A percentile compares a stretch with the other conserved stretches of the same genome.
Conservation (phyloP, 768 basidiomycete genomes). For the Obba rivulosa region DNA sequence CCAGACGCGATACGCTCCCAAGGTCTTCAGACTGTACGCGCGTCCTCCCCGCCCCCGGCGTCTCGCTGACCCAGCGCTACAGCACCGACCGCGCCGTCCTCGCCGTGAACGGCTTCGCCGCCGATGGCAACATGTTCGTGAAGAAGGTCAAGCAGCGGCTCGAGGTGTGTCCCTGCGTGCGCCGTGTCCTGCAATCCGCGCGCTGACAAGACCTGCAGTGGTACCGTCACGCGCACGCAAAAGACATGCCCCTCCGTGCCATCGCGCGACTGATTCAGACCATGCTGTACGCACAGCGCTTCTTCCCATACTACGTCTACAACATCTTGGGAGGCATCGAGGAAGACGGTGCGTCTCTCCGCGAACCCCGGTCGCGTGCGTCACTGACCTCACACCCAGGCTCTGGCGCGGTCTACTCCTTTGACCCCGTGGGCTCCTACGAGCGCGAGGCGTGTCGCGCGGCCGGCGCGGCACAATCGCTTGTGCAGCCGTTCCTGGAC, state of each 20-base stretch:
- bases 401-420: conserved; percentile 97
- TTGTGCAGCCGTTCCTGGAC: conserved; percentile 97
- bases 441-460: conserved; percentile 96
- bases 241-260: conserved; percentile 93
- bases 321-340: conserved; percentile 96
- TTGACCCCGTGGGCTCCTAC: conserved; percentile 97
- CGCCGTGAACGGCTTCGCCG: conserved; percentile 95
- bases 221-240: conserved; percentile 96
- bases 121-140: conserved; percentile 96
- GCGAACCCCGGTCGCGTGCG: conserved; percentile 1
- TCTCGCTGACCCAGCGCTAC: conserved; percentile 2
- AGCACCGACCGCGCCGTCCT: conserved; percentile 92
- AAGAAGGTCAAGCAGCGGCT: conserved; percentile 94
- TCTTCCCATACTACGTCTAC: conserved; percentile 98
- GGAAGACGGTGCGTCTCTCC: conserved; percentile 73
- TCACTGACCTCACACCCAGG: conserved; percentile 40
- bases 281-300: conserved; percentile 92
- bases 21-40: conserved; percentile 87
- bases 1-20: conserved; percentile 95
- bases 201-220: conserved; percentile 47
- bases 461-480: conserved; percentile 89
- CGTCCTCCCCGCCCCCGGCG: conserved; percentile 14
- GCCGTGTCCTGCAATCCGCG: not conserved
- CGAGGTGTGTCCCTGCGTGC: conserved; percentile 55
- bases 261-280: conserved; percentile 99